Evolutionary conservation across 2,329 filamentous ascomycete species (phyloP).

Genomic region (Trichoderma simmonsii): DNA sequence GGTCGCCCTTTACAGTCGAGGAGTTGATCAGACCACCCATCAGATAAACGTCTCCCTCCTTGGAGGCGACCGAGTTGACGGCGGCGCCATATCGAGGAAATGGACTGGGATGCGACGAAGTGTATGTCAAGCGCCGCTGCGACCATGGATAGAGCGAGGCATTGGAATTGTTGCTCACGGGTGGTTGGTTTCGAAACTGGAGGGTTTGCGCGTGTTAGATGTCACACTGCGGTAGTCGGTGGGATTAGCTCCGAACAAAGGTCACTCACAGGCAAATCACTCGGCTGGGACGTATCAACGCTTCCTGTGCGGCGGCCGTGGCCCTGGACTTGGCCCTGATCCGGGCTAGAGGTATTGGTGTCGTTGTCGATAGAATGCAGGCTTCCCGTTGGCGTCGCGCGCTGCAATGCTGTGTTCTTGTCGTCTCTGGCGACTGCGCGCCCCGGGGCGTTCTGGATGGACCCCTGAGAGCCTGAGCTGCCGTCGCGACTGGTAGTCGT

Average conservation of each 20-base stretch:
- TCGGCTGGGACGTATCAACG: conserved; percentile 43
- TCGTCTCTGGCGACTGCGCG: conserved; percentile 48
- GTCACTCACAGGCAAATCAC: conserved; percentile 42
- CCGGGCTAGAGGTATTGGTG: conserved; percentile 57
- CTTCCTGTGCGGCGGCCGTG: conserved; percentile 54
- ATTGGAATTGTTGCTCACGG: conserved; percentile 58
- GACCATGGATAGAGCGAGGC: conserved; percentile 94
- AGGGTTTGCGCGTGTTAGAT: conserved; percentile 5
- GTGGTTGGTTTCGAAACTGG: conserved; percentile 33
- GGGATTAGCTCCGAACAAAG: neutral
- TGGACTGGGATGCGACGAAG: conserved; percentile 74
- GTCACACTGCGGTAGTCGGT: neutral
- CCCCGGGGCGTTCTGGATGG: conserved; percentile 47
- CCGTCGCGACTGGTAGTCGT: conserved; percentile 55
- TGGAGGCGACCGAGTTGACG: conserved; percentile 87
- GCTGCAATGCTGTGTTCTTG: conserved; percentile 49
- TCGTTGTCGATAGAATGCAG: conserved; percentile 68
- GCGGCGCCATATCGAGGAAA: conserved; percentile 97
- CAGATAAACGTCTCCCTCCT: conserved; percentile 95
- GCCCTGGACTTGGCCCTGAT: conserved; percentile 44
- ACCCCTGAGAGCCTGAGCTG: conserved; percentile 45
- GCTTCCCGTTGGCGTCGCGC: conserved; percentile 74
- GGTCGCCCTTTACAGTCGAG: conserved; percentile 90
- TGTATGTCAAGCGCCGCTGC: conserved; percentile 82
- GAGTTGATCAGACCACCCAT: conserved; percentile 97